Base-by-base conservation (phyloP, 1,284 basidiomycete species). In the Microbotryum intermedium region DNA sequence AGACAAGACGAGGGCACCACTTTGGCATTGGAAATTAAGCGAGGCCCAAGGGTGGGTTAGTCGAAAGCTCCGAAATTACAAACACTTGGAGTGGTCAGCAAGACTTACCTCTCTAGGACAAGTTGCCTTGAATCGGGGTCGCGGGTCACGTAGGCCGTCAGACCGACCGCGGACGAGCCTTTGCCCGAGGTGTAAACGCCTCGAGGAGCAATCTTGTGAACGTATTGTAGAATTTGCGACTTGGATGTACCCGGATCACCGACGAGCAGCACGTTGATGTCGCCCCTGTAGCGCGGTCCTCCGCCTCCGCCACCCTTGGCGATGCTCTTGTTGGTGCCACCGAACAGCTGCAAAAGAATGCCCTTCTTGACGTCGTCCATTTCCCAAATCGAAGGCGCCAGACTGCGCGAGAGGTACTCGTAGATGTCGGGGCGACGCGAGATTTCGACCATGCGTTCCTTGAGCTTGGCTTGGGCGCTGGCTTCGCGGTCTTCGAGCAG, bases 321-420 rank as follows among this genome's bases (percentile, higher is more conserved):
- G 67, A 98, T 90, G 68, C 81, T 89, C 80, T 98, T 98, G 76
- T 97, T 97, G 52, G 94, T 97, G 1, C 94, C 94, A 7, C 94
- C 95, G 75, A 98, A 97, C 28, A 98, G 77, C 76, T 97, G 94
- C 30, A 98, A 77, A 53, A 98, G 74, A 58, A 98, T 94, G 0
- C 95, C 94, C 78, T 97, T 97, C 78, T 98, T 98, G 64, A 98
- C 90, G 72, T 98, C 94, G 46, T 98, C 93, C 89, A 97, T 87
- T 74, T 92, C 90, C 85, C 90, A 97, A 69, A 98, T 94, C 29
- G 86, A 88, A 10, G 94, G 95, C 1, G 94, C 94, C 62, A 98
- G 81, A 2, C 87, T 90, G 34, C 87, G 79, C 16, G 93, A 79
- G 2, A 98, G 80, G 45, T 90, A 76, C 5, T 94, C 89, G 74